Evolutionary conservation across 768 basidiomycete genomes (phyloP).

Genomic region (Leccinum subtestaceum): DNA sequence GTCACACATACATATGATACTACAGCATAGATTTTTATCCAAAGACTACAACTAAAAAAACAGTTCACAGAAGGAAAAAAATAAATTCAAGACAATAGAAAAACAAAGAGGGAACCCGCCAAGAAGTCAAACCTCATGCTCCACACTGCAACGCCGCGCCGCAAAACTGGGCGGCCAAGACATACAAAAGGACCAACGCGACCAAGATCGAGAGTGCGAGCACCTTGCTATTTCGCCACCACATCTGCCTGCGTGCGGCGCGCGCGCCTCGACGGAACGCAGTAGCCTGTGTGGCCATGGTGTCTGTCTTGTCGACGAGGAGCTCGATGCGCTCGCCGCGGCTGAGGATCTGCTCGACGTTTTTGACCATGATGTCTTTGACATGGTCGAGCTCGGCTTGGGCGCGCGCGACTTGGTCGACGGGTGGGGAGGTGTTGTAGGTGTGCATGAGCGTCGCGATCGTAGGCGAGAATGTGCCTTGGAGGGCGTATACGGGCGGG

Average conservation of each 20-base stretch:
- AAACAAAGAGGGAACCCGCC: background rate
- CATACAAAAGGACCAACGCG: conserved; percentile 71
- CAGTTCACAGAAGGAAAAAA: background rate
- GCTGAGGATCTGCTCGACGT: conserved; percentile 93
- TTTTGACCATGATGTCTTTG: conserved; percentile 98
- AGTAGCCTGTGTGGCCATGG: conserved; percentile 89
- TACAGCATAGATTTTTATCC: conserved; percentile 3
- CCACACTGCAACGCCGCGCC: conserved; percentile 75
- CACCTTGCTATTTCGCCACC: conserved; percentile 82
- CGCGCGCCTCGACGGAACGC: conserved; percentile 89
- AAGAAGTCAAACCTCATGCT: background rate
- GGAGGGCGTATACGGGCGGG: conserved; percentile 60
- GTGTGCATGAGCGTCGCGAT: conserved; percentile 78
- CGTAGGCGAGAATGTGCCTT: conserved; percentile 67
- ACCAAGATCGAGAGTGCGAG: conserved; percentile 67
- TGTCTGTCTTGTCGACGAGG: conserved; percentile 95
- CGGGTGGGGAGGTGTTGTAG: conserved; percentile 85
- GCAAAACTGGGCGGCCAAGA: conserved; percentile 87
- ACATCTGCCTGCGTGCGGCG: conserved; percentile 80
- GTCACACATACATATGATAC: conserved; percentile 5
- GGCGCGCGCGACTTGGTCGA: conserved; percentile 86
- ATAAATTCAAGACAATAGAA: background rate
- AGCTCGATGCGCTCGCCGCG: conserved; percentile 95
- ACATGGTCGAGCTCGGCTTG: conserved; percentile 87
- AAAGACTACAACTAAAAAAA: conserved; percentile 10